Evolutionary conservation across 164 flowering plant species (phyloP), one percentile per base, ranked within the genome.

Genomic region (Stephania japonica): DNA sequence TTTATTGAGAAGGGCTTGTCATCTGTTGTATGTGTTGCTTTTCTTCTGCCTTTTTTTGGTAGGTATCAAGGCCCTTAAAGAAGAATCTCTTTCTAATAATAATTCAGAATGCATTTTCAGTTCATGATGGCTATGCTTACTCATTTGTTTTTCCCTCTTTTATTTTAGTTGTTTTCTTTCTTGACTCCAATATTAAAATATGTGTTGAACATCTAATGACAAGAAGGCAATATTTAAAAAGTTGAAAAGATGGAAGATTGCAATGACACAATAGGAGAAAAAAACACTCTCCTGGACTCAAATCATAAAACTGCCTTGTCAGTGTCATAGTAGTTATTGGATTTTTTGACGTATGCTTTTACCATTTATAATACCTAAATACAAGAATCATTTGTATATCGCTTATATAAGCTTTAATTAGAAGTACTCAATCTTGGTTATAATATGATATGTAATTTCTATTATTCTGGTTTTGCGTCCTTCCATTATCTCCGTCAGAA

Each of bases 11-110:
- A 83, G 76, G 79, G 42, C 93, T 95, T 71, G 98, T 92, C 47
- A 18, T 82, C 65, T 95, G 72, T 97, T 27, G 87, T 91, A 65
- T 85, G 86, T 27, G 86, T 81, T 63, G 99, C 98, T 14, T 90
- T 92, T 77, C 67, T 87, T 71, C 62, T 95, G 65, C 99, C 99
- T 1, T 92, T 91, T 70, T 95, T 92, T 47, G 91, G 99, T 92
- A 88, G 75, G 81, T 72, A 32, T 26, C 47, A 41, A 7, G n/a
- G 44, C 38, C 3, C 7, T 25, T 38, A 43, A 9, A 18, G 26
- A 56, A 72, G 38, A 66, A 42, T 68, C 61, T 53, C 61, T 53
- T 10, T 10, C 61, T 4, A 3, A 53, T 16, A 53, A 53, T 53
- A 8, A 53, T 32, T 2, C 38, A 32, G 38, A 32, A 32, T 32